phyloP scores from a whole-genome alignment of 352 stramenopile genomes.

The Phytophthora quininea region DNA sequence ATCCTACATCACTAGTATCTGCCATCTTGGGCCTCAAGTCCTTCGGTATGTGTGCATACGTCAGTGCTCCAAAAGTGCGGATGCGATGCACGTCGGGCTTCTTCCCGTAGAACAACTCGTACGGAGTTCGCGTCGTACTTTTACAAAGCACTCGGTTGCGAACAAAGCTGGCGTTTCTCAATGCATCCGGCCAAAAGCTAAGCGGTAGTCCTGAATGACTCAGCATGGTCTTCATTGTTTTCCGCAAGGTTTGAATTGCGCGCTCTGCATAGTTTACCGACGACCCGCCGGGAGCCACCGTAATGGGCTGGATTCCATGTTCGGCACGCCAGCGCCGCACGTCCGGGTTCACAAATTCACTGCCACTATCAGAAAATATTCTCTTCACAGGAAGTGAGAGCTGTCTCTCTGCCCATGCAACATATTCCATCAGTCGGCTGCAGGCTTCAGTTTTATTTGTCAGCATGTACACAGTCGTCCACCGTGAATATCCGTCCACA shows the following conservation, averaged over 20 bases:
- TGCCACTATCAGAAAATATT: neutral
- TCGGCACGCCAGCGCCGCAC: neutral
- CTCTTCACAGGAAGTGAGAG: neutral
- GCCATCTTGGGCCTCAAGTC: neutral
- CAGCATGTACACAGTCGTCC: neutral
- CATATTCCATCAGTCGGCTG: neutral
- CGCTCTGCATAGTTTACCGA: neutral
- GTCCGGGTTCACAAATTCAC: neutral
- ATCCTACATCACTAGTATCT: conserved; percentile 1
- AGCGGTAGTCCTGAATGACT: neutral
- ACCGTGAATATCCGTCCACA: neutral
- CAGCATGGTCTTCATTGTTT: neutral
- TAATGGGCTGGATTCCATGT: neutral
- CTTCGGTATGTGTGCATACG: neutral
- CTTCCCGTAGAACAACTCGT: neutral
- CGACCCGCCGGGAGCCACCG: neutral
- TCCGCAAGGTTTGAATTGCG: conserved; percentile 1
- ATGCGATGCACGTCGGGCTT: conserved; percentile 9
- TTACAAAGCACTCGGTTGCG: neutral
- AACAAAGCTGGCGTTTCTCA: neutral
- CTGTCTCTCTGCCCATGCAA: conserved; percentile 4
- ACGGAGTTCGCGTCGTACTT: neutral
- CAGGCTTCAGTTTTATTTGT: neutral
- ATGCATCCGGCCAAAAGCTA: neutral
- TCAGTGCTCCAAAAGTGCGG: conserved; percentile 5